Evolutionary conservation across 2,329 filamentous ascomycete genomes (phyloP).

Genomic region (Orbilia oligospora): DNA sequence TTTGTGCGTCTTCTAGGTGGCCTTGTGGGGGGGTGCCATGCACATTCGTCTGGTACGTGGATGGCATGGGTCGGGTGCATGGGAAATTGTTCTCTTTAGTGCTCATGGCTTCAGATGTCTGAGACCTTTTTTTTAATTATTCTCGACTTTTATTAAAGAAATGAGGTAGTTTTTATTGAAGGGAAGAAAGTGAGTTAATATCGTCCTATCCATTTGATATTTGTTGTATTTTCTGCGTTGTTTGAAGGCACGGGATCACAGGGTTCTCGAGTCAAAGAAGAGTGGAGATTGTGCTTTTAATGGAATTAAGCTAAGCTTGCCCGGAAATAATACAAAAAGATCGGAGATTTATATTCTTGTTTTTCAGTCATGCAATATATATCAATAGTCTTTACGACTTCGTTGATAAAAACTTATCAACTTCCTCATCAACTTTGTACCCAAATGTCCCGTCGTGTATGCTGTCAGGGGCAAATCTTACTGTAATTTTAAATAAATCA

Average conservation of each 20-base stretch:
- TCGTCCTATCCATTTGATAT: background rate
- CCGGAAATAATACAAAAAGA: background rate
- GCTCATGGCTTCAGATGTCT: background rate
- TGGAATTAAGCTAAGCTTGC: background rate
- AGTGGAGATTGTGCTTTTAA: background rate
- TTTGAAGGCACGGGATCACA: background rate
- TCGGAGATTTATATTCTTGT: background rate
- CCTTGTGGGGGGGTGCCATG: background rate
- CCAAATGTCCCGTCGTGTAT: constrained; percentile 42
- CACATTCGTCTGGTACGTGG: background rate
- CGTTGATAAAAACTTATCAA: constrained; percentile 46
- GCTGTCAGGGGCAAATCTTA: constrained; percentile 42
- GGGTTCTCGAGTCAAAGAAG: no score
- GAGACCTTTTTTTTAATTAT: background rate
- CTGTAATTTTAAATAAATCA: background rate
- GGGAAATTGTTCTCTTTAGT: constrained; percentile 10
- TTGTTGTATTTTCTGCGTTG: constrained; percentile 1
- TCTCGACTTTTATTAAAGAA: background rate
- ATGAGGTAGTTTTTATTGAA: background rate
- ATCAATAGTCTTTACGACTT: constrained; percentile 16
- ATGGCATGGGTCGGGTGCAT: background rate
- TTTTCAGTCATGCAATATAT: no score
- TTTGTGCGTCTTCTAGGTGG: background rate
- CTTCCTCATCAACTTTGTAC: constrained; percentile 54
- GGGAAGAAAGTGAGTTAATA: background rate